Base-by-base conservation (phyloP, 2,329 filamentous ascomycete genomes). In the Diplodia intermedia region DNA sequence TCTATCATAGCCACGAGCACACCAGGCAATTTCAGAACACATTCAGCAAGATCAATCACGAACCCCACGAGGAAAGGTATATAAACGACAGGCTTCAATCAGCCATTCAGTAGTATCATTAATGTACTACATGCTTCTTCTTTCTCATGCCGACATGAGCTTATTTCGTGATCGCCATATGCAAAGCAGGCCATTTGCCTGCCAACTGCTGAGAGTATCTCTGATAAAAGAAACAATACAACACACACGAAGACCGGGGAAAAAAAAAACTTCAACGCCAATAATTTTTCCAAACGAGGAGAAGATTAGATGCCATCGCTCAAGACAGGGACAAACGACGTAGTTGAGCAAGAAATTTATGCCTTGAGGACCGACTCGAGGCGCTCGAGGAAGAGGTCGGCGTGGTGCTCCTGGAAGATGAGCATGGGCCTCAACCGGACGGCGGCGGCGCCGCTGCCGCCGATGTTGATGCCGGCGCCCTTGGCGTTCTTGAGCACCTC, bases 321-420 rank as follows among this genome's bases (percentile, higher is more conserved):
- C 20, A 31, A 40, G 60, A 52, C 33, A 20, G 31, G 20, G 38
- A 29, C 4, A 26, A 43, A n/a, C 3, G 26, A 61, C n/a, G 36
- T 12, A 3, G 33, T 23, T 26, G 31, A 50, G 52, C 52, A 9
- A 7, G 11, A 20, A 23, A n/a, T 31, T 38, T 54, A 82, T 61
- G 79, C 72, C 77, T 82, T 87, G 72, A 89, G 86, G 72, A 93
- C 83, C 84, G 91, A 92, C 84, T 96, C 92, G 72, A 96, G 77
- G 29, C 85, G 86, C 73, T 92, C 92, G 60, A 97, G 80, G 73
- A 97, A 82, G 69, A 97, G 89, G 81, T 97, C 92, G 26, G 91
- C 94, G 80, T 98, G 94, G 78, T 91, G 88, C 85, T 93, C 88
- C 87, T 97, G 91, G 85, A 97, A 95, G 75, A 94, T 90, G 73